Base-by-base conservation (phyloP, 1,284 basidiomycete genomes). In the Ceratobasidium theobromae region DNA sequence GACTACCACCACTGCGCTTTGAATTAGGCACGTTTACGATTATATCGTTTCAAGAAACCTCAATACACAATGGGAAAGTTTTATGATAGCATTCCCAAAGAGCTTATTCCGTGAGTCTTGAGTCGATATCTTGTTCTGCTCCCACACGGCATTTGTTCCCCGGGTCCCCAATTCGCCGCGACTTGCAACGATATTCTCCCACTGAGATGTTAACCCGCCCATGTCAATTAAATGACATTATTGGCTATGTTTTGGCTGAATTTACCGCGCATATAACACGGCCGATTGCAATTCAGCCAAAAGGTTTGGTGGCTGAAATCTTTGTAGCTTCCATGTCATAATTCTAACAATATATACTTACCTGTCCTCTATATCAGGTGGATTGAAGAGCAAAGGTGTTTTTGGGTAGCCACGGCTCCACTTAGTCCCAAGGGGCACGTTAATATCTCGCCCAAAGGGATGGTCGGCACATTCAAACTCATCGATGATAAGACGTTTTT, bases 361-460 rank as follows among this genome's bases (percentile, higher is more conserved):
- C n/a, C n/a, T n/a, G n/a, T n/a, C n/a, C n/a, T n/a, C n/a, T 16
- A 43, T n/a, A 1, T 23, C 21, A 64, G 60, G 65, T 86, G 82
- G 84, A 80, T 85, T 16, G 65, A 75, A 14, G 76, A 79, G 65
- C 84, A 85, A 71, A 77, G 82, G 35, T 77, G 85, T 67, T 86
- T 86, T 71, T 86, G 82, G 81, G 82, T 86, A 3, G 82, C 82
- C 0, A 81, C 82, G 1, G 81, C 83, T 0, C 83, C 84, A 4
- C 77, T 85, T 8, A 73, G 75, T 3, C 66, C 68, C 0, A 75
- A 80, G 8, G 84, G 84, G 0, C 80, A 83, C 62, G 77, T 86
- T 43, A 85, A 85, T 68, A 70, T 85, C 27, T 84, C 82, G 0
- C 82, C 83, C 0, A 85, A 86, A 71, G 69, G 68, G 8, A 40